These are phyloP conservation scores for Cryptomeria japonica DNA, from an alignment of 75 land plant genomes.

Conservation along the genomic window DNA sequence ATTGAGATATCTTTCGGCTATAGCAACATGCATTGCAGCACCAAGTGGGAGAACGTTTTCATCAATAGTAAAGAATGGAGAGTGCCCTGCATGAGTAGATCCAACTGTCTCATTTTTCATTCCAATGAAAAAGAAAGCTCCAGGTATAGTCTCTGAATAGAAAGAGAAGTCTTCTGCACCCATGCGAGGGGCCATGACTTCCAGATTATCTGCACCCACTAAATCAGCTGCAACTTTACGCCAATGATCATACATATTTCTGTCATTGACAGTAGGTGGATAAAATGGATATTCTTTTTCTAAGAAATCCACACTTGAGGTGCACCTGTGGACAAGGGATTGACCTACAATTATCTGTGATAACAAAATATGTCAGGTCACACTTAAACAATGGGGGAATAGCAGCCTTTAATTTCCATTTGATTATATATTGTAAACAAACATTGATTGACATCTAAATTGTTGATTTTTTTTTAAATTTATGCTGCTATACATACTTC, in stretches of 20 bases:
- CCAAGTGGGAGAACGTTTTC: conserved; percentile 78
- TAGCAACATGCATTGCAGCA: conserved; percentile 74
- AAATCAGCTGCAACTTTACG: conserved; percentile 52
- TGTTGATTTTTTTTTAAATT: neutral
- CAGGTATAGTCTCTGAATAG: conserved; percentile 63
- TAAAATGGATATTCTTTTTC: conserved; percentile 41
- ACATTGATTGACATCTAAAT: neutral
- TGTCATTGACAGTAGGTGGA: conserved; percentile 67
- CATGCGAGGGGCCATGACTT: conserved; percentile 50
- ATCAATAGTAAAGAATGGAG: conserved; percentile 50
- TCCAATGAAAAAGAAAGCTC: conserved; percentile 56
- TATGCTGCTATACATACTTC: conserved; percentile 47
- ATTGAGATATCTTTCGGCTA: conserved; percentile 63
- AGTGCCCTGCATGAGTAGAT: conserved; percentile 37
- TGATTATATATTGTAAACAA: neutral
- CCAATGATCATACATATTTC: conserved; percentile 45
- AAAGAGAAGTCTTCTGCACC: conserved; percentile 84
- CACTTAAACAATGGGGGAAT: neutral
- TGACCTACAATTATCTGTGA: conserved; percentile 68
- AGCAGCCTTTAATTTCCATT: neutral
- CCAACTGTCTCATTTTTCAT: conserved; percentile 46
- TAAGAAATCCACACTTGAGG: conserved; percentile 58
- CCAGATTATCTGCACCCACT: conserved; percentile 41
- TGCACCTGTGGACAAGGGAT: conserved; percentile 79
- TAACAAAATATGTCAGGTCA: neutral